A percentile compares a stretch with the other conserved stretches of the same genome.
Conservation (phyloP, 139 green algal species). For the Chlamydomonas urium region DNA sequence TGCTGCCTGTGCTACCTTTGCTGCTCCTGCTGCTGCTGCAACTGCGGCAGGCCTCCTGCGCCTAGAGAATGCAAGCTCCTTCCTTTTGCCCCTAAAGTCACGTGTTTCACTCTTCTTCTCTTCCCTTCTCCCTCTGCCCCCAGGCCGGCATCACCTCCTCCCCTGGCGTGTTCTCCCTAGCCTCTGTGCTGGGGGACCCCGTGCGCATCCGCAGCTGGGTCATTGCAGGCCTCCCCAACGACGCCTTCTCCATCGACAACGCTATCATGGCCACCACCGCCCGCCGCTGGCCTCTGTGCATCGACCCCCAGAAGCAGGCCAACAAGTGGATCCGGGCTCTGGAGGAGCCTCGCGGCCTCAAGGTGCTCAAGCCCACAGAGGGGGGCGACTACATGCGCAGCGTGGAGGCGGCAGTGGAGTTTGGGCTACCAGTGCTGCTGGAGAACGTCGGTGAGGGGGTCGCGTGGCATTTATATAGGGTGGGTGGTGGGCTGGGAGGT, state of each 20-base stretch:
- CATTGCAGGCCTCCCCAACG: slow-evolving; percentile 67
- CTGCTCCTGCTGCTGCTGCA: neutral
- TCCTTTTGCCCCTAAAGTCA: neutral
- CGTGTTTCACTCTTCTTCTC: neutral
- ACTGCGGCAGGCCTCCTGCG: neutral
- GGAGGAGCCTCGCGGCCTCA: slow-evolving; percentile 53
- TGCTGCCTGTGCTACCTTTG: neutral
- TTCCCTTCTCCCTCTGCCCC: neutral
- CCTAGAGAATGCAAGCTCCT: neutral
- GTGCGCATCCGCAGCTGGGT: slow-evolving; percentile 62
- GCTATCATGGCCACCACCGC: slow-evolving; percentile 49
- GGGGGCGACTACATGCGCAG: slow-evolving; percentile 63
- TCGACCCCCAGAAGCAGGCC: slow-evolving; percentile 66
- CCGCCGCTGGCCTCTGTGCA: slow-evolving; percentile 57
- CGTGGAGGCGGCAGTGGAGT: slow-evolving; percentile 75
- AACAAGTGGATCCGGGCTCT: slow-evolving; percentile 79
- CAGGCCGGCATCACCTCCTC: slow-evolving; percentile 40
- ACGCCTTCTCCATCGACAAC: slow-evolving; percentile 68
- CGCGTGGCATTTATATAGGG: no score
- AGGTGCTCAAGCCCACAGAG: slow-evolving; percentile 75
- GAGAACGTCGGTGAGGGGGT: slow-evolving; percentile 44
- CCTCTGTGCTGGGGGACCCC: slow-evolving; percentile 47
- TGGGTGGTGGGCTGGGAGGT: no score
- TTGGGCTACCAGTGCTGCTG: slow-evolving; percentile 70
- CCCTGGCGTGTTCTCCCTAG: slow-evolving; percentile 45